A percentile compares a stretch with the other conserved stretches of the same genome.
These are phyloP conservation scores for Fomitopsis pinicola DNA, from an alignment of 1,284 basidiomycete species.

Conservation along the genomic window DNA sequence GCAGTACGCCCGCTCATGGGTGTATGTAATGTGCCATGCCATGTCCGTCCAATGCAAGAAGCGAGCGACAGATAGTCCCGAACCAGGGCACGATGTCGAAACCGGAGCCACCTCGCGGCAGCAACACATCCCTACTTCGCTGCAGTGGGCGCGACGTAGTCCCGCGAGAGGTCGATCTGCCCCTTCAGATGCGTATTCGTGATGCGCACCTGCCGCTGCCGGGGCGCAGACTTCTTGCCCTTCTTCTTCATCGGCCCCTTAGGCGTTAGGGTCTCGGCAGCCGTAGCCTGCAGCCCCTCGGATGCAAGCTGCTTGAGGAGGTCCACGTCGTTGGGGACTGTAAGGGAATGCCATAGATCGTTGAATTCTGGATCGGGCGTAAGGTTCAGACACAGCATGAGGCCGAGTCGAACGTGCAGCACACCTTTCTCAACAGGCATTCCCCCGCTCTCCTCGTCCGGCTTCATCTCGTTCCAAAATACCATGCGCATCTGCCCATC, in stretches of 20 bases:
- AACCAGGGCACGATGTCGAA: neutral
- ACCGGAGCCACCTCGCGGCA: neutral
- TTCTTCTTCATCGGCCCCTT: conserved; percentile 71
- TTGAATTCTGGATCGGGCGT: conserved; percentile 61
- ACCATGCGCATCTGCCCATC: conserved; percentile 85
- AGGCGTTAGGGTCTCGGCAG: conserved; percentile 48
- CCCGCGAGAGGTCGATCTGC: conserved; percentile 79
- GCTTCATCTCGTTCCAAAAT: conserved; percentile 88
- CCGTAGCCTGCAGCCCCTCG: conserved; percentile 75
- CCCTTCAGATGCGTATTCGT: conserved; percentile 86
- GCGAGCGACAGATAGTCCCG: neutral
- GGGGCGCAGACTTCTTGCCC: conserved; percentile 70
- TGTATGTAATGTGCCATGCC: conserved; percentile 10
- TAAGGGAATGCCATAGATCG: conserved; percentile 81
- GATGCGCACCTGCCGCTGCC: conserved; percentile 75
- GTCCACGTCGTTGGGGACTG: conserved; percentile 83
- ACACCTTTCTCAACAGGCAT: conserved; percentile 76
- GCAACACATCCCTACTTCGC: conserved; percentile 29
- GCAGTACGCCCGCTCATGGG: conserved; percentile 3
- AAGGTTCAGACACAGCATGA: conserved; percentile 4
- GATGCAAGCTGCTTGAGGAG: conserved; percentile 70
- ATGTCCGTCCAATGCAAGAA: conserved; percentile 8
- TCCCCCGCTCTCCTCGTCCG: conserved; percentile 64
- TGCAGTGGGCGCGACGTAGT: conserved; percentile 47
- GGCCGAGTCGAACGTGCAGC: conserved; percentile 15